Base-by-base conservation (phyloP, 73 alveolate genomes). In the Paramecium tetraurelia region DNA sequence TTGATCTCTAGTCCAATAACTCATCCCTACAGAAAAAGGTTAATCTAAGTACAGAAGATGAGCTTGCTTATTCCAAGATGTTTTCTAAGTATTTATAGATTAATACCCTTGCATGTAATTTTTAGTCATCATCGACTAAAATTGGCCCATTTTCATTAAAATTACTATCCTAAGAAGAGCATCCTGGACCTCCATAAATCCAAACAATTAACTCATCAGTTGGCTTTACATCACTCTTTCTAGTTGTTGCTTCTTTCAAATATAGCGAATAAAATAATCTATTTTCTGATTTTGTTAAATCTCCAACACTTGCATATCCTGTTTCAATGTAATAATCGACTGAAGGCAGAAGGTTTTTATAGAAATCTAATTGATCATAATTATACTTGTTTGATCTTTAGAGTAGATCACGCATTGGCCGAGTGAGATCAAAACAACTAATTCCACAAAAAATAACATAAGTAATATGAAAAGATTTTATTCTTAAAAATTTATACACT, bases 151-250 rank as follows among this genome's bases (percentile, higher is more conserved):
- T 92, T 93, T 97, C 98, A 69, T 46, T 50, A 48, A 93, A 94
- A 93, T 95, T 86, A 10, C 97, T 99, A 75, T 95, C 93, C 50
- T 94, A 53, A 4, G 98, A 89, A 6, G 99, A 96, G 85, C 99
- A 97, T 3, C 99, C 99, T 9, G 99, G 99, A 24, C 99, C 99
- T 36, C 99, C 99, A 70, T 95, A 95, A 77, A 97, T 93, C 99
- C 99, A 97, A 33, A 97, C n/a, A 5, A 97, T 93, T 21, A 97
- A 87, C 21, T 77, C 70, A 71, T 89, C 94, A 16, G 44, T 76
- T 27, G 48, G 27, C 6, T 22, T 46, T 5, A 80, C 27, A 9
- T 40, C 44, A 14, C 18, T 6, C 38, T 31, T 41, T n/a, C 12
- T 41, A 6, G 16, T 20, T 24, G 20, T 27, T 3, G 29, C 22